Evolutionary conservation across 1,139 yeast genomes (phyloP), one percentile per base, ranked within the genome.

Genomic region (Eremothecium coryli): DNA sequence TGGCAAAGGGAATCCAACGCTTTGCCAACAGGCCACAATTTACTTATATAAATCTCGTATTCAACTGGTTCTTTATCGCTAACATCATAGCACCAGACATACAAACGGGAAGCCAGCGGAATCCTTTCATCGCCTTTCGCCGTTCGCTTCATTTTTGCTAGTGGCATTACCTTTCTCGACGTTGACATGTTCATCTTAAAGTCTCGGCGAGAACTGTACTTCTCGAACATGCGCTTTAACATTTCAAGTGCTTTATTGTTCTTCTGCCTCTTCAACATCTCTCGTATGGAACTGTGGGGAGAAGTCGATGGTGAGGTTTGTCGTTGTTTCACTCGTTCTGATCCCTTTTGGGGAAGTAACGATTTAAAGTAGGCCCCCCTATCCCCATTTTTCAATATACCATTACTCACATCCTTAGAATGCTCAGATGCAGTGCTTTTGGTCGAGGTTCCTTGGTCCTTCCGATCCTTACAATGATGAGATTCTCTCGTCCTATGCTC

Each of bases 121-220:
- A 86, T 64, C 40, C 70, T 71, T 1, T 60, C 28, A 50, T 84
- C 93, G 2, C 97, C 96, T 41, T 67, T 69, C 1, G 94, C 88
- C 2, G 49, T 51, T 38, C 68, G 67, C 44, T 74, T 70, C 41
- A 73, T 47, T 29, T 61, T 56, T 1, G 71, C 54, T 50, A 68
- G 27, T 26, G 64, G 68, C 10, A 65, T 49, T 11, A 65, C 46
- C 30, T 53, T 49, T 35, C 55, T 56, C 0, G 58, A 35, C 2
- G 44, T 45, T 11, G 47, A 40, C 1, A 39, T 28, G 5, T 44
- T 42, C 9, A 38, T 32, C 15, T 37, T 38, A 23, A 29, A 31
- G 23, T 24, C 42, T 18, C 33, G 26, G 14, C 25, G n/a, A 5
- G 37, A 33, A 4, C 32, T 26, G 15, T 33, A 23, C 24, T 43